Conservation (phyloP, 2,329 filamentous ascomycete species). For the Aspergillus sp. region DNA sequence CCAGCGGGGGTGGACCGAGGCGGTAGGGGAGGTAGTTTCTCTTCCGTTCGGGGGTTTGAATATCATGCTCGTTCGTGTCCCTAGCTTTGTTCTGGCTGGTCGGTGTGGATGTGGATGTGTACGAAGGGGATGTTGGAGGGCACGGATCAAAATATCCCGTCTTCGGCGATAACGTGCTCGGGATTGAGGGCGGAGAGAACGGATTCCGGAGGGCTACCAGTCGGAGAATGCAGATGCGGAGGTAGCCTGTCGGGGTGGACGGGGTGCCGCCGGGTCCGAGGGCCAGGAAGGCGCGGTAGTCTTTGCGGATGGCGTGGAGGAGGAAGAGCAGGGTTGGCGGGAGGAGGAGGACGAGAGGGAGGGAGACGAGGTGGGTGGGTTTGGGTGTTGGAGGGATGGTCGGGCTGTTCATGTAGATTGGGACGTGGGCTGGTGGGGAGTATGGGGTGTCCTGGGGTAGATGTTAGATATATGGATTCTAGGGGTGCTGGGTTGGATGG, state of each 20-base stretch:
- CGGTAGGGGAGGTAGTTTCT: constrained; percentile 56
- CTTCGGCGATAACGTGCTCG: constrained; percentile 53
- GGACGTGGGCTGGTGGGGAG: background rate
- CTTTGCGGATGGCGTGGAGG: constrained; percentile 60
- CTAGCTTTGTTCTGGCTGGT: background rate
- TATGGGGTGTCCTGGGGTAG: background rate
- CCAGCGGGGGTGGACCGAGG: constrained; percentile 61
- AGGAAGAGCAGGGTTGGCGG: constrained; percentile 51
- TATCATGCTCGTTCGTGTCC: too few species aligned
- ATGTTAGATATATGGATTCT: background rate
- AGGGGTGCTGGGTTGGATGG: background rate
- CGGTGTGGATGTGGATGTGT: too few species aligned
- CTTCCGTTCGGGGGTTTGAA: too few species aligned
- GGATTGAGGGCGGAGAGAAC: constrained; percentile 58
- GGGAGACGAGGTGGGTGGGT: background rate
- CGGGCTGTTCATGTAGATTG: background rate
- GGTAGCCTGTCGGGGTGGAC: constrained; percentile 69
- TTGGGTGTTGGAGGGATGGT: background rate
- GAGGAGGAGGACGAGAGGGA: constrained; percentile 11
- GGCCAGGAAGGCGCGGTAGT: constrained; percentile 69
- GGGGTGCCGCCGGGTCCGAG: constrained; percentile 81
- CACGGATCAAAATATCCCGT: constrained; percentile 57
- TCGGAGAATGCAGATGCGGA: constrained; percentile 70
- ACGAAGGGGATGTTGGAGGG: too few species aligned
- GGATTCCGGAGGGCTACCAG: constrained; percentile 71